A percentile compares a stretch with the other conserved stretches of the same genome.
These are phyloP conservation scores for Atalantia buxifolia DNA, from an alignment of 345 rosid species.

Conservation along the genomic window DNA sequence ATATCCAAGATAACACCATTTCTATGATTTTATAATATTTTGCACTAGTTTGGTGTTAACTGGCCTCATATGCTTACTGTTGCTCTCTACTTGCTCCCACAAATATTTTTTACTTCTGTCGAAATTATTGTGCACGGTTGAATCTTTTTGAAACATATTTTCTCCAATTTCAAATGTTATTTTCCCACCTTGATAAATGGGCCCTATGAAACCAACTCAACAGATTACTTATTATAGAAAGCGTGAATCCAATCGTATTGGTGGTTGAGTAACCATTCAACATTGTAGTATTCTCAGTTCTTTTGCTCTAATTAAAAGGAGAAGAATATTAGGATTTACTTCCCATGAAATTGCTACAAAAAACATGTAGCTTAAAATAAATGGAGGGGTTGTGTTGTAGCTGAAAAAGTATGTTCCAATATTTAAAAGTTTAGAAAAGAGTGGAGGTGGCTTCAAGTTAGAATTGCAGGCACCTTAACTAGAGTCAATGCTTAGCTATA, in stretches of 20 bases:
- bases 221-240: background rate
- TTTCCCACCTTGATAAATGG: slow-evolving; percentile 4
- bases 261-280: background rate
- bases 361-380: background rate
- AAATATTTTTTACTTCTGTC: background rate
- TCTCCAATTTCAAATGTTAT: background rate
- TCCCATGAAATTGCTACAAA: background rate
- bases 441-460: background rate
- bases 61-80: background rate
- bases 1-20: background rate
- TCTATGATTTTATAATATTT: background rate
- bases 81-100: background rate
- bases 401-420: background rate
- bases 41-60: background rate
- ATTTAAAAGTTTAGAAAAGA: background rate
- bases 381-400: background rate
- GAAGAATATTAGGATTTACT: background rate
- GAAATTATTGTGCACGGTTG: background rate
- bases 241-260: background rate
- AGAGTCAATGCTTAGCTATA: background rate
- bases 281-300: background rate
- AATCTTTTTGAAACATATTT: background rate
- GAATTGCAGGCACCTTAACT: background rate
- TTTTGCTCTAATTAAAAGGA: background rate
- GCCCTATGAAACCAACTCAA: background rate